Base-by-base conservation (phyloP, 1,139 yeast species). In the Meyerozyma carpophila region DNA sequence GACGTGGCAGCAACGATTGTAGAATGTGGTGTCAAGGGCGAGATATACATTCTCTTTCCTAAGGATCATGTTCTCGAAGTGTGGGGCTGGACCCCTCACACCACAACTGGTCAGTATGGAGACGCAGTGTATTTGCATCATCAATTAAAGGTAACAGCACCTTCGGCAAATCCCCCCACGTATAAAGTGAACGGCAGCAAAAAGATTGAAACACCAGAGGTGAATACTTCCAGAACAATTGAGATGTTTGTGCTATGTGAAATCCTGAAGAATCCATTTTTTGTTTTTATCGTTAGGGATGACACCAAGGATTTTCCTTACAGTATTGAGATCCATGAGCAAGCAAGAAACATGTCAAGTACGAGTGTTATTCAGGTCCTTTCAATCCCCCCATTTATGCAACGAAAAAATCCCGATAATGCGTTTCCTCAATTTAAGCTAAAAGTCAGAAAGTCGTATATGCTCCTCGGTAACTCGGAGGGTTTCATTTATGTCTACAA, bases 21-120 rank as follows among this genome's bases (percentile, higher is more conserved):
- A 32, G 73, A 65, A 41, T 61, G 65, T 44, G 81, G 82, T 0
- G 51, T 59, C 5, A 54, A 62, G 42, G 82, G 83, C 2, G 82
- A 78, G 44, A 47, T 79, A 5, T 56, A 75, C 37, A 47, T 76
- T 2, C 59, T 67, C 4, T 68, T 60, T 48, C 61, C 64, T 1
- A 34, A 42, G 3, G 51, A 55, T 1, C 50, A 54, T 11, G 41
- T 59, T 1, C 47, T 77, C 13, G 80, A 78, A 49, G 58, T 77
- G 3, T 79, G 83, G 82, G 77, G 72, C 49, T 77, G 82, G 81
- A 39, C 53, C 2, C 71, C 69, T 5, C 59, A 59, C 3, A 48
- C 58, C 6, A 43, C 51, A 6, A 32, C 41, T 8, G 49, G 47
- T 6, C 50, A 45, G 20, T 62, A 62, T 32, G 64, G 63, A 21